Evolutionary conservation across 2,329 filamentous ascomycete genomes (phyloP), one percentile per base, ranked within the genome.

Genomic region (Stemphylium beticola): DNA sequence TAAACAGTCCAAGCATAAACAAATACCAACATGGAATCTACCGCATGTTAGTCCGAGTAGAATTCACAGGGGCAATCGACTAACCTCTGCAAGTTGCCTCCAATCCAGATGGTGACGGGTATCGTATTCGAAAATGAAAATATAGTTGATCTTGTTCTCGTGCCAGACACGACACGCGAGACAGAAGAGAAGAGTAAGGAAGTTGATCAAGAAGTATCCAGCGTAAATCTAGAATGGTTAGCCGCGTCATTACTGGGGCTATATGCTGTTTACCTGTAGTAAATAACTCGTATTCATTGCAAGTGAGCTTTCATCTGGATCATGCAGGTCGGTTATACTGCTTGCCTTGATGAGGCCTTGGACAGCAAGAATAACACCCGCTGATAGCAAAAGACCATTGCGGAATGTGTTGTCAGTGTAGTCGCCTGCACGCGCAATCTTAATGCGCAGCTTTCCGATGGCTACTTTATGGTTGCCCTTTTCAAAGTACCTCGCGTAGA

Each of bases 91-190:
- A 26, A 97, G 81, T 73, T 96, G 87, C 64, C 91, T 87, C 92
- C 93, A 99, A 74, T 98, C 91, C 24, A 98, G 79, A 60, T 88
- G 86, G 73, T 95, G 87, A 53, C 93, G 84, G 49, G 88, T 87
- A 78, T 98, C 93, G 70, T 96, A 95, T 77, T 99, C 95, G 71
- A 99, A 99, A 64, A 98, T 92, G 74, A 97, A 97, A 49, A 89
- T 85, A 73, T 98, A 98, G 73, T 99, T 99, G 76, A 99, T 91
- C 76, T 93, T 96, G 72, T 88, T 87, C 46, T 80, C 80, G 5
- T 87, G 86, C 92, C 93, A 99, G 14, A 96, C 77, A 51, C 87
- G 87, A 73, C 93, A 96, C 68, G 92, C 88, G 32, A 96, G 68
- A 68, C 90, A 92, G 70, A 98, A 98, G n/a, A 96, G 78, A 9